Evolutionary conservation across 495 filamentous ascomycete genomes (phyloP).

Genomic region (Hyaloscypha finlandica): DNA sequence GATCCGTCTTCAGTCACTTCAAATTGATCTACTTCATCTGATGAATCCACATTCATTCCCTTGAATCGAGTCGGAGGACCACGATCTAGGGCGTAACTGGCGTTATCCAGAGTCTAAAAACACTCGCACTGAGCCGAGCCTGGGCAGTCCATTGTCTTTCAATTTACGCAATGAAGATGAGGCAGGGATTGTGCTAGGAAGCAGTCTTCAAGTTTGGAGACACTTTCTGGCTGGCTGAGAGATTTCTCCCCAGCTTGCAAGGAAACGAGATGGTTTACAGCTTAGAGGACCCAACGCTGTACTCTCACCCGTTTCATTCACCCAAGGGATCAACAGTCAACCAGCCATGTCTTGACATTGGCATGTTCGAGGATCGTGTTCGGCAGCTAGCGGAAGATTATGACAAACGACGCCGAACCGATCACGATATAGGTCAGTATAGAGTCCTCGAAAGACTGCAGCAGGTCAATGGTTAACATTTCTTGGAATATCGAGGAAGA

Average conservation of each 20-base stretch:
- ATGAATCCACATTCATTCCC: not conserved
- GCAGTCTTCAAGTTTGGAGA: not conserved
- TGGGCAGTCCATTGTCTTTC: not conserved
- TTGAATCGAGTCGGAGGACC: not conserved
- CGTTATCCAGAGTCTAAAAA: not conserved
- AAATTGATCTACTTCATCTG: not conserved
- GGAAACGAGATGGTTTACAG: not conserved
- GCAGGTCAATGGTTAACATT: not conserved
- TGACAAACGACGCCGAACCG: not conserved
- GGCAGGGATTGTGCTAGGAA: not conserved
- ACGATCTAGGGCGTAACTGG: not conserved
- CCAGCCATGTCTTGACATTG: not conserved
- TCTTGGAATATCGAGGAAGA: not conserved
- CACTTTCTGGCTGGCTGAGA: not conserved
- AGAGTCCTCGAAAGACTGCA: not conserved
- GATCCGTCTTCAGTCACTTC: not conserved
- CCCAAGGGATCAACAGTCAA: not conserved
- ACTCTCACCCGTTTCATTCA: not conserved
- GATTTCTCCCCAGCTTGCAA: not conserved
- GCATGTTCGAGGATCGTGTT: not conserved
- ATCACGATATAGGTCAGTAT: not conserved
- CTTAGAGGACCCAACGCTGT: not conserved
- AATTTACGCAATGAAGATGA: not conserved
- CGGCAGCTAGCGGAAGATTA: not conserved
- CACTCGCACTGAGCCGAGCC: not conserved